These are phyloP conservation scores for Amborella trichopoda DNA, from an alignment of 164 flowering plant genomes.

Conservation along the genomic window DNA sequence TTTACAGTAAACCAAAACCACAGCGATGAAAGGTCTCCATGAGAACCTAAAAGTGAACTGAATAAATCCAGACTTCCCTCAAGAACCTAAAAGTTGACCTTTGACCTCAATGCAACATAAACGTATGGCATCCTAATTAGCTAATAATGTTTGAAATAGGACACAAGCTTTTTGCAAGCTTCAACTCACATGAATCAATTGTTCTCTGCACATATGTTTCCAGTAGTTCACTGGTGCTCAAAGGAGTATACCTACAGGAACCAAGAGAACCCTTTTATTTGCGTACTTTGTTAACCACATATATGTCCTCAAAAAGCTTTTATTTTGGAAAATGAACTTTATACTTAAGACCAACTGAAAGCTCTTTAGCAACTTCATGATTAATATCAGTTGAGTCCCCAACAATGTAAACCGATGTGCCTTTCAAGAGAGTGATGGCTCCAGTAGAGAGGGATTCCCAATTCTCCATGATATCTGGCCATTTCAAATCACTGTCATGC, in stretches of 20 bases:
- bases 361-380: conserved; percentile 68
- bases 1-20: too few species aligned
- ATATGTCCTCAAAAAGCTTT: too few species aligned
- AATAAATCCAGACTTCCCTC: too few species aligned
- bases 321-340: too few species aligned
- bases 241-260: conserved; percentile 67
- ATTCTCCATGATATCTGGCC: conserved; percentile 91
- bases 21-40: too few species aligned
- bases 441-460: conserved; percentile 85
- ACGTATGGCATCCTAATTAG: too few species aligned
- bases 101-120: too few species aligned
- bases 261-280: neutral
- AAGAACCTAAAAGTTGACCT: too few species aligned
- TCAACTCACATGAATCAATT: conserved; percentile 73
- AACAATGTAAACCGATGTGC: conserved; percentile 71
- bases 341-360: conserved; percentile 92
- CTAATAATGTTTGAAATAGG: too few species aligned
- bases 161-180: too few species aligned
- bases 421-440: conserved; percentile 58
- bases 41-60: too few species aligned
- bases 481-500: conserved; percentile 68
- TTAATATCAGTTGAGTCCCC: conserved; percentile 88
- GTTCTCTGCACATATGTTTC: conserved; percentile 57
- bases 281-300: neutral
- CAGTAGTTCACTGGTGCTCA: conserved; percentile 64